These are phyloP conservation scores for Meira nashicola DNA, from an alignment of 1,284 basidiomycete species.

Conservation along the genomic window DNA sequence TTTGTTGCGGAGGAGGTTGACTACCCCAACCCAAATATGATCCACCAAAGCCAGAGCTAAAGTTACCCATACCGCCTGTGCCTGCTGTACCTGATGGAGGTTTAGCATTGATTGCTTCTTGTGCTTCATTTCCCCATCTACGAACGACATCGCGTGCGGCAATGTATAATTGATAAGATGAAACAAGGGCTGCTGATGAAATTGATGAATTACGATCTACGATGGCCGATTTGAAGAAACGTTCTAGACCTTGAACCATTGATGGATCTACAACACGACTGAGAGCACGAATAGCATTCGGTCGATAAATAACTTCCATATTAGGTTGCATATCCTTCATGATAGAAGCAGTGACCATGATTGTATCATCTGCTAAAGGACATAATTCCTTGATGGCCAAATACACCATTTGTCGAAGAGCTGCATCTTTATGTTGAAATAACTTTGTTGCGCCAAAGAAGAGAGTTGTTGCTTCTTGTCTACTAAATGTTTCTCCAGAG, in stretches of 20 bases:
- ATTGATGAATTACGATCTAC: slow-evolving; percentile 95
- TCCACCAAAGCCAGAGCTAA: slow-evolving; percentile 38
- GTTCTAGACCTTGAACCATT: slow-evolving; percentile 96
- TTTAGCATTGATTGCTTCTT: slow-evolving; percentile 72
- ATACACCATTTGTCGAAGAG: slow-evolving; percentile 95
- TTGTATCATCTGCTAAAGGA: slow-evolving; percentile 88
- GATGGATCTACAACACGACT: slow-evolving; percentile 95
- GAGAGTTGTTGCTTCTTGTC: slow-evolving; percentile 92
- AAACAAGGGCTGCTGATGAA: slow-evolving; percentile 90
- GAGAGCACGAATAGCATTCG: slow-evolving; percentile 93
- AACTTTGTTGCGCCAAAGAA: slow-evolving; percentile 99
- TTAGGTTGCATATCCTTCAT: slow-evolving; percentile 99
- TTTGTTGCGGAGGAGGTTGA: slow-evolving; percentile 54
- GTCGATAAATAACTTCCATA: slow-evolving; percentile 95
- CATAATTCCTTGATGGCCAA: slow-evolving; percentile 97
- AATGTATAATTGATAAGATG: slow-evolving; percentile 93
- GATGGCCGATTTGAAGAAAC: slow-evolving; percentile 98
- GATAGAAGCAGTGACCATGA: slow-evolving; percentile 99
- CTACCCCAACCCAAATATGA: slow-evolving; percentile 51
- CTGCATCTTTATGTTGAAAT: slow-evolving; percentile 98
- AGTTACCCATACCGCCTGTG: slow-evolving; percentile 17
- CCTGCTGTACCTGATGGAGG: slow-evolving; percentile 20
- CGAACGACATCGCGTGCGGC: slow-evolving; percentile 74
- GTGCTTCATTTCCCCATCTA: slow-evolving; percentile 98
- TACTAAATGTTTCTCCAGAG: slow-evolving; percentile 87